Evolutionary conservation across 2,329 filamentous ascomycete genomes (phyloP), one percentile per base, ranked within the genome.

Genomic region (Hypoxylon sp.): DNA sequence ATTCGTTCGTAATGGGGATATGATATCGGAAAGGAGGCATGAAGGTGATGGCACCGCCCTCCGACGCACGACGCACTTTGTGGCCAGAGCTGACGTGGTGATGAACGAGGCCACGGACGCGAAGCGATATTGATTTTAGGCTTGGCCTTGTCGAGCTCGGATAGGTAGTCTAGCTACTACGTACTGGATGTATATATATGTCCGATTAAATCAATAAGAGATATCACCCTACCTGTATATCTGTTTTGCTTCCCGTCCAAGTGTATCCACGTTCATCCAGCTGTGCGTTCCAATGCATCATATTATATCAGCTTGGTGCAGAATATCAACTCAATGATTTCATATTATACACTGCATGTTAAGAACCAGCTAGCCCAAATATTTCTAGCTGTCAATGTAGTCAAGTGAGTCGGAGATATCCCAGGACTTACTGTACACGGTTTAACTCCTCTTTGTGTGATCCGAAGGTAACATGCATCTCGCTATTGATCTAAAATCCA

Each of bases 1-100:
- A 51, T 48, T 56, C 24, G 42, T 48, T 56, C 24, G 42, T 62
- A 62, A 60, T 62, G 35, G 40, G 41, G 43, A 51, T 40, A 26
- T 40, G n/a, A 43, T n/a, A 23, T 54, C 24, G 24, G 24, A 13
- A 40, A 18, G 38, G 51, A 45, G 41, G 31, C 13, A 18, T 9
- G 40, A 46, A 9, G 45, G 41, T 10, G 37, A 46, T 21, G 24
- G n/a, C n/a, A n/a, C 20, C 9, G 50, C 52, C 21, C 20, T 48
- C 17, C 41, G 53, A 43, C 40, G 33, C 33, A 51, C 40, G 48
- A 47, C 27, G 43, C 43, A 41, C 33, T 38, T 35, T n/a, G 50
- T 43, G 18, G 52, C 33, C 17, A 40, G 43, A 29, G 43, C 26
- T 41, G 40, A 47, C 9, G 40, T 40, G 37, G 55, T 29, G 40